phyloP scores from a whole-genome alignment of 2,329 filamentous ascomycete genomes.

The Pseudodiploospora longispora region DNA sequence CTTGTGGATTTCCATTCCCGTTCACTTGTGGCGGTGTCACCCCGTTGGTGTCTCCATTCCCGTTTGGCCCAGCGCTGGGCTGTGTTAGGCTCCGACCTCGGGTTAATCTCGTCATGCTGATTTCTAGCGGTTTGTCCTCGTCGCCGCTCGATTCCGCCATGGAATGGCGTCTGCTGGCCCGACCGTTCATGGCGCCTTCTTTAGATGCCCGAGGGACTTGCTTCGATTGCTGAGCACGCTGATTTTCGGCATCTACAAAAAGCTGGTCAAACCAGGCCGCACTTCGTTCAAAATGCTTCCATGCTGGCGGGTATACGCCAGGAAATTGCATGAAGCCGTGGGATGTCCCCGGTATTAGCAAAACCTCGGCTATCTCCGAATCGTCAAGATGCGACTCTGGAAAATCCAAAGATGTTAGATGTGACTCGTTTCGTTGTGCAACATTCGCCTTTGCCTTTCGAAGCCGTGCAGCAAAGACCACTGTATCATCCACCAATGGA shows the following conservation, averaged over 20 bases:
- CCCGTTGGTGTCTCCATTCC: slow-evolving; percentile 8
- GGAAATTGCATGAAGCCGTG: slow-evolving; percentile 95
- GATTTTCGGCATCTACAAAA: slow-evolving; percentile 47
- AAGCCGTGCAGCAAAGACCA: slow-evolving; percentile 88
- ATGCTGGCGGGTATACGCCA: slow-evolving; percentile 77
- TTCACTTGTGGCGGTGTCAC: slow-evolving; percentile 6
- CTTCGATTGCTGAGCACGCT: slow-evolving; percentile 20
- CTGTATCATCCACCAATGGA: slow-evolving; percentile 90
- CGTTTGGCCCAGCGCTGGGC: slow-evolving; percentile 12
- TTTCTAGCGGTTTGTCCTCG: slow-evolving; percentile 76
- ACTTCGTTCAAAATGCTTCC: slow-evolving; percentile 76
- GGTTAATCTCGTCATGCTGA: slow-evolving; percentile 52
- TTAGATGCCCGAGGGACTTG: slow-evolving; percentile 7
- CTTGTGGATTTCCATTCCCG: slow-evolving; percentile 1
- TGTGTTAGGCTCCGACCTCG: slow-evolving; percentile 23
- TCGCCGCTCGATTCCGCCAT: slow-evolving; percentile 60
- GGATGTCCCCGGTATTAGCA: slow-evolving; percentile 77
- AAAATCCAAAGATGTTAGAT: slow-evolving; percentile 5
- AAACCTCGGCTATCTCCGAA: slow-evolving; percentile 54
- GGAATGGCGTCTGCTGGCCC: slow-evolving; percentile 17
- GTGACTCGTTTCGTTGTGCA: slow-evolving; percentile 10
- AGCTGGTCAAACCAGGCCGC: slow-evolving; percentile 75
- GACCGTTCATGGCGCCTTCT: slow-evolving; percentile 5
- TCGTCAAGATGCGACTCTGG: slow-evolving; percentile 25
- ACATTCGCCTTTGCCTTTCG: slow-evolving; percentile 63